Conservation (phyloP, 345 rosid species). For the Gossypium turneri region DNA sequence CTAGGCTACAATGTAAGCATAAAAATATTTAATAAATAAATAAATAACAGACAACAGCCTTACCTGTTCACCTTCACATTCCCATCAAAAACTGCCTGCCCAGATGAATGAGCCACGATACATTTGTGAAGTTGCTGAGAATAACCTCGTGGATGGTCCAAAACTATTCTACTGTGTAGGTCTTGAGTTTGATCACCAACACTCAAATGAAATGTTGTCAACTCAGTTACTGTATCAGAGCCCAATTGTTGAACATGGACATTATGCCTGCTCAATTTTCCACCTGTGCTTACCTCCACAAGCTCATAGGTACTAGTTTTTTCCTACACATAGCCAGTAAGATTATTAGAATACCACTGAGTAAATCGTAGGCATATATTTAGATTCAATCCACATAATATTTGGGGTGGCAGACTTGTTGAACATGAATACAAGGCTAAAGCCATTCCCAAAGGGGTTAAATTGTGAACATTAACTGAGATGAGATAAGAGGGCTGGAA, state of each 20-base stretch:
- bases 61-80: conserved; percentile 86
- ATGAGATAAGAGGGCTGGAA: background rate
- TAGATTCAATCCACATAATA: background rate
- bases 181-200: conserved; percentile 77
- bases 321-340: conserved; percentile 42
- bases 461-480: background rate
- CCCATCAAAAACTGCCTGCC: conserved; percentile 96
- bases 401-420: background rate
- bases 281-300: conserved; percentile 88
- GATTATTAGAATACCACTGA: background rate
- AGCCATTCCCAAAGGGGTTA: background rate
- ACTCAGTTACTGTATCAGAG: conserved; percentile 74
- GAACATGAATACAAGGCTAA: background rate
- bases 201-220: conserved; percentile 75
- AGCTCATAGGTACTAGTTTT: conserved; percentile 70
- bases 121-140: conserved; percentile 88
- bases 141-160: conserved; percentile 87
- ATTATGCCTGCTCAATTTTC: conserved; percentile 88
- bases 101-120: conserved; percentile 81
- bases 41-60: background rate
- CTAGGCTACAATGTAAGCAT: background rate
- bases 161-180: conserved; percentile 70
- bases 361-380: background rate
- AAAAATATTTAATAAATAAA: background rate
- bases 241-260: conserved; percentile 86